These are phyloP conservation scores for Wallemia ichthyophaga DNA, from an alignment of 1,284 basidiomycete genomes.

Conservation along the genomic window DNA sequence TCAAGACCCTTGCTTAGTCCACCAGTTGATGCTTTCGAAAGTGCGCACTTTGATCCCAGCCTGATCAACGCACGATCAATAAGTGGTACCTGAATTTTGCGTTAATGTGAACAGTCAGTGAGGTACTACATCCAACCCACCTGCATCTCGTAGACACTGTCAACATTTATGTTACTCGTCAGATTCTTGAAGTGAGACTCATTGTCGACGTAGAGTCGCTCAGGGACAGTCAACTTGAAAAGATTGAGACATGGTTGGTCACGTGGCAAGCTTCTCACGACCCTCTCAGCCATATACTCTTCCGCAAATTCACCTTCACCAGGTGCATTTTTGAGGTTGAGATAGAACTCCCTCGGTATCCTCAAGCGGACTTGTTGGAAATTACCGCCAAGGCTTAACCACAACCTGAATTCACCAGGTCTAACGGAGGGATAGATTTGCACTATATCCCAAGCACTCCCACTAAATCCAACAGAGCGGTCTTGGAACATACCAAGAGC, in stretches of 20 bases:
- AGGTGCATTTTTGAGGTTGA: constrained; percentile 48
- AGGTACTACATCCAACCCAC: constrained; percentile 17
- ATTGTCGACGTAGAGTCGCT: constrained; percentile 51
- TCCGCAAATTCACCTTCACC: constrained; percentile 29
- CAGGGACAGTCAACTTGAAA: constrained; percentile 54
- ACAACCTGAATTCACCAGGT: constrained; percentile 61
- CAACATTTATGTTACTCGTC: constrained; percentile 77
- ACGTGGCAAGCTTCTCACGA: constrained; percentile 49
- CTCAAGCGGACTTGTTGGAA: constrained; percentile 51
- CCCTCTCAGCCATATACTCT: constrained; percentile 39
- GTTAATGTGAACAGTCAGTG: neutral
- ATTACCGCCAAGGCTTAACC: constrained; percentile 58
- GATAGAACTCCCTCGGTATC: constrained; percentile 70
- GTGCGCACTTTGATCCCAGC: constrained; percentile 52
- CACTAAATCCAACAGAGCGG: constrained; percentile 29
- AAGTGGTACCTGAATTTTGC: constrained; percentile 35
- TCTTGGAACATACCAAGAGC: constrained; percentile 41
- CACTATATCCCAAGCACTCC: constrained; percentile 66
- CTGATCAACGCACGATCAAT: constrained; percentile 51
- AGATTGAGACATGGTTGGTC: constrained; percentile 46
- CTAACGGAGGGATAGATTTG: constrained; percentile 52
- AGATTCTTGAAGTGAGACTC: constrained; percentile 74
- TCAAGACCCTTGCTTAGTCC: constrained; percentile 62
- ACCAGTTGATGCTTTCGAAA: constrained; percentile 29
- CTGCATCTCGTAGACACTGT: constrained; percentile 82